A percentile compares a stretch with the other conserved stretches of the same genome.
These are phyloP conservation scores for Olyra latifolia DNA, from an alignment of 176 grass and related monocot genomes.

Conservation along the genomic window DNA sequence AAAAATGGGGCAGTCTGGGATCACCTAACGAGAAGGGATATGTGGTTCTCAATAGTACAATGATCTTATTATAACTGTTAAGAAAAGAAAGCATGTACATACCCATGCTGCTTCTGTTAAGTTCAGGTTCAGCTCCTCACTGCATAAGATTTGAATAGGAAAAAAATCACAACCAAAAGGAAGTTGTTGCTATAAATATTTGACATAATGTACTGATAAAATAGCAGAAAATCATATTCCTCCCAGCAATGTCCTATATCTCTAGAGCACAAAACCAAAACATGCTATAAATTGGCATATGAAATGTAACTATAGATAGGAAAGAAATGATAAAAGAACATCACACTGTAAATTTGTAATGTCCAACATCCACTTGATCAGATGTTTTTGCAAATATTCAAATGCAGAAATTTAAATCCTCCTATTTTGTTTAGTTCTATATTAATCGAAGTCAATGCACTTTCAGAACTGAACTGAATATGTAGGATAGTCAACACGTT, in stretches of 20 bases:
- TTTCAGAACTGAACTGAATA: background rate
- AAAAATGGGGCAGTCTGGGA: background rate
- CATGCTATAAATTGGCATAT: background rate
- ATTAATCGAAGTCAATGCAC: background rate
- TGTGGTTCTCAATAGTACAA: background rate
- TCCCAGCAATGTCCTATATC: slow-evolving; percentile 5
- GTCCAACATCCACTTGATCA: background rate
- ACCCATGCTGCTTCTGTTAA: slow-evolving; percentile 98
- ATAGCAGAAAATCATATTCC: slow-evolving; percentile 4
- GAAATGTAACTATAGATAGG: background rate
- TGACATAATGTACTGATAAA: background rate
- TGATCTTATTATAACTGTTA: slow-evolving; percentile 2
- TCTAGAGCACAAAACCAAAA: background rate
- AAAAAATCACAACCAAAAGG: background rate
- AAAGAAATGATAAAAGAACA: slow-evolving; percentile 5
- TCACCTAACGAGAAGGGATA: slow-evolving; percentile 2
- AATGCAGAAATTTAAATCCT: background rate
- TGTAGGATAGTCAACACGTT: background rate
- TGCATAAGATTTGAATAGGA: slow-evolving; percentile 40
- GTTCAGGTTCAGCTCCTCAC: slow-evolving; percentile 93
- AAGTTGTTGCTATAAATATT: background rate
- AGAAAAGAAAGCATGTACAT: slow-evolving; percentile 39
- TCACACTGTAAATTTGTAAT: background rate
- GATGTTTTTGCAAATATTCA: slow-evolving; percentile 5
- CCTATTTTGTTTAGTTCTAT: background rate